Conservation (phyloP, 305 asterid species). For the Fraxinus greggii region DNA sequence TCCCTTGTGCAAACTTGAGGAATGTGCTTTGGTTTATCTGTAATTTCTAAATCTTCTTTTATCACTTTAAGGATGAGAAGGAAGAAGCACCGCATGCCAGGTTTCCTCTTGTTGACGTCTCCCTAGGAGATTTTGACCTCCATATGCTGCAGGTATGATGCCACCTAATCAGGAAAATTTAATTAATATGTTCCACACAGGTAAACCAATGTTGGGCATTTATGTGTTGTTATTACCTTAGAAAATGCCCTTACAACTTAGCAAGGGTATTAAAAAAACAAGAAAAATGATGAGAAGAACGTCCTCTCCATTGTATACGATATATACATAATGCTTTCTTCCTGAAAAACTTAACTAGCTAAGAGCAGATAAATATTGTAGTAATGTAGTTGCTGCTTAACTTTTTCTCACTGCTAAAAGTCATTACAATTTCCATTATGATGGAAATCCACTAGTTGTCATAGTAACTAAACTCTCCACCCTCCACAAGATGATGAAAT, state of each 20-base stretch:
- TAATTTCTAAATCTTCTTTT: conserved; percentile 12
- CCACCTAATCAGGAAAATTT: conserved; percentile 16
- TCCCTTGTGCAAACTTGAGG: conserved; percentile 12
- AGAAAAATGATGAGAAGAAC: not conserved
- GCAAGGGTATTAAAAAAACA: conserved; percentile 3
- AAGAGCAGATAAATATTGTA: not conserved
- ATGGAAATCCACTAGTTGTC: not conserved
- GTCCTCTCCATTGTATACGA: not conserved
- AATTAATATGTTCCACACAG: not conserved
- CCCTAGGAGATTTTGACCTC: conserved; percentile 60
- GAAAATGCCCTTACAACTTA: conserved; percentile 11
- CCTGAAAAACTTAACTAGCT: not conserved
- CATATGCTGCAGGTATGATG: conserved; percentile 64
- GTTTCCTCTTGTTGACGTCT: conserved; percentile 52
- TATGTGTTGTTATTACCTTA: conserved; percentile 8
- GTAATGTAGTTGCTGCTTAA: not conserved
- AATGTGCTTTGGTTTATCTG: conserved; percentile 7
- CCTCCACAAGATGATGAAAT: not conserved
- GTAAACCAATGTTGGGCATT: not conserved
- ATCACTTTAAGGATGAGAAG: conserved; percentile 52
- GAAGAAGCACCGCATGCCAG: conserved; percentile 49
- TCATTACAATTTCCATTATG: not conserved
- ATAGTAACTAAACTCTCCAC: not conserved
- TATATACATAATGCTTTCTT: not conserved
- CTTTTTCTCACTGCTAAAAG: not conserved